Conservation (phyloP, 129 eudicot genomes). For the Smallanthus sonchifolius region DNA sequence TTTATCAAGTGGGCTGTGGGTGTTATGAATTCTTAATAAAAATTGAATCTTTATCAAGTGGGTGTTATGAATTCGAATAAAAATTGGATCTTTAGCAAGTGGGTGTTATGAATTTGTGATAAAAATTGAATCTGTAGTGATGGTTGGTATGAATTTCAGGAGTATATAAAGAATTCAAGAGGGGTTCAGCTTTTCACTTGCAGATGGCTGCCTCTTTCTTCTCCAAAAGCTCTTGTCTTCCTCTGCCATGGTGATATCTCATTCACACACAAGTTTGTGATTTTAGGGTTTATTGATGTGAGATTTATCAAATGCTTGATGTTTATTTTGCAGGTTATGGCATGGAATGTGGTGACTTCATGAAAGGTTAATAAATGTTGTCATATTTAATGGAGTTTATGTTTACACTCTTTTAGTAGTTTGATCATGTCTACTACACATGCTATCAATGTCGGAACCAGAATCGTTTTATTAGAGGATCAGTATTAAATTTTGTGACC, state of each 20-base stretch:
- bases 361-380: slow-evolving; percentile 55
- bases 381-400: neutral
- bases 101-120: neutral
- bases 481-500: neutral
- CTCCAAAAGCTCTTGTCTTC: slow-evolving; percentile 93
- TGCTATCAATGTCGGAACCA: neutral
- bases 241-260: slow-evolving; percentile 80
- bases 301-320: slow-evolving; percentile 1
- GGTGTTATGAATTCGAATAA: neutral
- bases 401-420: neutral
- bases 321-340: slow-evolving; percentile 75
- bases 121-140: slow-evolving; percentile 10
- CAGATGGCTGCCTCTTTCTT: slow-evolving; percentile 86
- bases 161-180: slow-evolving; percentile 65
- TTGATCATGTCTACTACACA: neutral
- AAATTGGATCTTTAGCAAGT: neutral
- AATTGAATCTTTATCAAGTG: neutral
- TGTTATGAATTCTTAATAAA: neutral
- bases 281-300: neutral
- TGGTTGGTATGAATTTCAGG: slow-evolving; percentile 39
- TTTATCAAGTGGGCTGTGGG: slow-evolving; percentile 2
- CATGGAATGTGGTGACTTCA: slow-evolving; percentile 94
- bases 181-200: slow-evolving; percentile 85
- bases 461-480: neutral
- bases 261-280: slow-evolving; percentile 1